Base-by-base conservation (phyloP, 169 alveolate species). In the Eimeria falciformis region DNA sequence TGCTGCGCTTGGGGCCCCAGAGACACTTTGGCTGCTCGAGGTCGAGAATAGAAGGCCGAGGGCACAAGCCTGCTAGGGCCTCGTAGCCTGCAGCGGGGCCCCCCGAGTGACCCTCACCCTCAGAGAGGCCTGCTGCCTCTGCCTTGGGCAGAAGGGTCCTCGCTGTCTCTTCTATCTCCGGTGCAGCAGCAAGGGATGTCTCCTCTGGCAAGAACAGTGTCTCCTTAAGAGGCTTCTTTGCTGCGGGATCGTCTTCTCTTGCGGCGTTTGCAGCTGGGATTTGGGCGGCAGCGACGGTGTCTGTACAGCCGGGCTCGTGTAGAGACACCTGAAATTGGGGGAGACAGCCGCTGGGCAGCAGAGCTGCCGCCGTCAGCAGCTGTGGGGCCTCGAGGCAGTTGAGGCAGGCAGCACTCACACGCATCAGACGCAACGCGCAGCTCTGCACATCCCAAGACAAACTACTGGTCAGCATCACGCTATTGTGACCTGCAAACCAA, bases 1-100 rank as follows among this genome's bases (percentile, higher is more conserved):
- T 23, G 23, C 85, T 55, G 25, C 92, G 92, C 29, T 86, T 86
- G 50, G 92, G 92, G 73, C 92, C 92, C 92, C 92, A 86, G 47
- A 86, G 23, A 40, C 62, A 46, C 23, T 73, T 53, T n/a, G 84
- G 84, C 21, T 73, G 84, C 17, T 46, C 21, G 62, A 73, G 40
- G 7, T 73, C 25, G 62, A 73, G 25, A 43, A 73, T 73, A 14
- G 62, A 6, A 33, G 40, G 40, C 40, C 2, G 40, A 33, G 40
- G 40, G 4, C 50, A 7, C 53, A 6, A 29, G 17, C 33, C 23
- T 29, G 5, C 14, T 29, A 6, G 25, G 79, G 53, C 79, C 50
- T 0, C 53, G 3, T 1, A 68, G 11, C 6, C 77, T 58, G 40
- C n/a, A 29, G 12, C 1, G 71, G 25, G 71, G 65, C 65, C 65